A percentile compares a stretch with the other conserved stretches of the same genome.
These are phyloP conservation scores for Macrolepiota albuminosa DNA, from an alignment of 768 basidiomycete genomes.

Conservation along the genomic window DNA sequence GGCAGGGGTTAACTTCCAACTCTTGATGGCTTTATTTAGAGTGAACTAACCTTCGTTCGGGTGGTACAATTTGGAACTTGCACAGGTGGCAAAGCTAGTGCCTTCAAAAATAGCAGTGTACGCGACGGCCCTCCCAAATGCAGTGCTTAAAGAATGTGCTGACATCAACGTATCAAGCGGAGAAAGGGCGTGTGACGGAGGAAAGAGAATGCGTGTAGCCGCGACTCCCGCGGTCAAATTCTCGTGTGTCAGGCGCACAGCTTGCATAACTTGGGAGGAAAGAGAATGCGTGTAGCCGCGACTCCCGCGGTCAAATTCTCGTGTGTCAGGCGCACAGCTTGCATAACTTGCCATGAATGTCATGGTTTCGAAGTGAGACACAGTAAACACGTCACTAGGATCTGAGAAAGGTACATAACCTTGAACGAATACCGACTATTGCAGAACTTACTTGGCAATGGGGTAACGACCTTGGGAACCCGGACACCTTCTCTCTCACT, in stretches of 20 bases:
- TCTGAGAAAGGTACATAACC: slow-evolving; percentile 29
- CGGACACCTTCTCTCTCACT: slow-evolving; percentile 64
- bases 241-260: slow-evolving; percentile 70
- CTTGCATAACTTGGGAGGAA: slow-evolving; percentile 70
- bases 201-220: slow-evolving; percentile 70
- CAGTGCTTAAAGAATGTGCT: slow-evolving; percentile 63
- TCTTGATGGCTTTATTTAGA: too few relatives aligned
- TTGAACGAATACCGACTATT: background rate
- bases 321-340: slow-evolving; percentile 69
- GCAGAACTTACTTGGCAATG: slow-evolving; percentile 46
- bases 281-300: slow-evolving; percentile 68
- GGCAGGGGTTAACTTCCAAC: background rate
- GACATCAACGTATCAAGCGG: slow-evolving; percentile 77
- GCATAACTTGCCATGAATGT: slow-evolving; percentile 55
- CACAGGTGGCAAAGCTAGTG: slow-evolving; percentile 63
- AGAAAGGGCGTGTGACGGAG: slow-evolving; percentile 62
- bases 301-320: slow-evolving; percentile 87
- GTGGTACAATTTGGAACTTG: slow-evolving; percentile 49
- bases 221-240: slow-evolving; percentile 90
- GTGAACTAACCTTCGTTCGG: slow-evolving; percentile 35
- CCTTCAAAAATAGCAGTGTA: slow-evolving; percentile 79
- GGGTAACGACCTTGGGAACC: slow-evolving; percentile 38
- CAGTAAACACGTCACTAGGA: slow-evolving; percentile 59
- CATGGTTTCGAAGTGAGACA: slow-evolving; percentile 56
- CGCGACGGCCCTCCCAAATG: slow-evolving; percentile 75